phyloP scores from a whole-genome alignment of 2,329 filamentous ascomycete species.

The Fusarium austroafricanum region DNA sequence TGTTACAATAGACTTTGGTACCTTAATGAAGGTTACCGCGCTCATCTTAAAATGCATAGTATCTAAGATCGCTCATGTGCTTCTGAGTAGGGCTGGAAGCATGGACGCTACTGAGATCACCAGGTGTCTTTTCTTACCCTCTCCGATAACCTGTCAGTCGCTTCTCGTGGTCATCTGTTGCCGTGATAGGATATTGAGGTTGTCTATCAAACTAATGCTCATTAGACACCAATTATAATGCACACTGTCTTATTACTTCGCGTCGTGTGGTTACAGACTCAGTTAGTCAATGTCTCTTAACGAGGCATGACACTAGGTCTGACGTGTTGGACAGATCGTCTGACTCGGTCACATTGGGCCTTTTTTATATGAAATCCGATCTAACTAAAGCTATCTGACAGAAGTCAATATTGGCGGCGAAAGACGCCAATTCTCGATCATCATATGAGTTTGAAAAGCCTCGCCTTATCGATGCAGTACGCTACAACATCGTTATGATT shows the following conservation, averaged over 20 bases:
- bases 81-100: conserved; percentile 10
- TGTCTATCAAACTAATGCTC: conserved; percentile 5
- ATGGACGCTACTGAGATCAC: conserved; percentile 9
- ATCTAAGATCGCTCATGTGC: conserved; percentile 6
- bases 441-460: neutral
- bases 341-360: conserved; percentile 28
- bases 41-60: neutral
- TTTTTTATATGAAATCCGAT: neutral
- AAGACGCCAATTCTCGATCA: neutral
- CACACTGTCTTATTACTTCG: neutral
- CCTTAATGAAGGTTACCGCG: neutral
- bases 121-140: conserved; percentile 4
- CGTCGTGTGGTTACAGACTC: conserved; percentile 19
- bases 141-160: conserved; percentile 7
- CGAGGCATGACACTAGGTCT: conserved; percentile 21
- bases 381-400: neutral
- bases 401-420: neutral
- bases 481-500: too few species aligned
- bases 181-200: neutral
- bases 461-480: neutral
- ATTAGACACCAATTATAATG: neutral
- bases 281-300: neutral
- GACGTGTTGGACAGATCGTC: conserved; percentile 15
- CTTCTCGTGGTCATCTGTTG: conserved; percentile 15
- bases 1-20: neutral